phyloP scores from a whole-genome alignment of 1,139 yeast genomes.

The Blastobotrys petasosporus region DNA sequence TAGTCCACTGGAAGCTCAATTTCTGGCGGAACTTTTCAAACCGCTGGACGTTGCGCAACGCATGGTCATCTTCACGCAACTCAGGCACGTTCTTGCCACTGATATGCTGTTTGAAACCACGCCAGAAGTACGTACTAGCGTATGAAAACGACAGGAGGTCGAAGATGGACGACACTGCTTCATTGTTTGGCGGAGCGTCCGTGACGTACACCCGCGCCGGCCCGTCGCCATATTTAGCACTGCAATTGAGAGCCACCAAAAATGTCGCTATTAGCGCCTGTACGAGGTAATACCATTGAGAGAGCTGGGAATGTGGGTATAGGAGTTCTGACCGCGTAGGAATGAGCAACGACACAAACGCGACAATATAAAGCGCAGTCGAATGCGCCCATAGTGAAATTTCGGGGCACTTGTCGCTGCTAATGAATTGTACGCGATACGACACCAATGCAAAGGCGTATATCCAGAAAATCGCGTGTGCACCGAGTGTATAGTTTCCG shows the following conservation, averaged over 20 bases:
- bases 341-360: slow-evolving; percentile 48
- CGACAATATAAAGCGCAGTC: slow-evolving; percentile 51
- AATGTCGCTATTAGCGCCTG: slow-evolving; percentile 34
- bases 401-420: slow-evolving; percentile 26
- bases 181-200: slow-evolving; percentile 69
- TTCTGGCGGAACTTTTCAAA: slow-evolving; percentile 42
- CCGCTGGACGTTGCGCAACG: slow-evolving; percentile 56
- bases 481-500: slow-evolving; percentile 33
- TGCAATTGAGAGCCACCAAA: slow-evolving; percentile 47
- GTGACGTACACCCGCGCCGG: slow-evolving; percentile 35
- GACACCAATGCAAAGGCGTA: slow-evolving; percentile 48
- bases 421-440: slow-evolving; percentile 46
- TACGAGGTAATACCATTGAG: slow-evolving; percentile 32
- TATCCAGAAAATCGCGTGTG: slow-evolving; percentile 43
- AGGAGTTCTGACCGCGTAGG: slow-evolving; percentile 61
- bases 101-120: slow-evolving; percentile 55
- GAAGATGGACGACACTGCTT: slow-evolving; percentile 57
- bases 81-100: slow-evolving; percentile 76
- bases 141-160: slow-evolving; percentile 64
- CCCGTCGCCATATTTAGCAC: slow-evolving; percentile 56
- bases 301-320: slow-evolving; percentile 37
- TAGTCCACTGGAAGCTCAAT: slow-evolving; percentile 45
- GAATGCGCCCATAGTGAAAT: slow-evolving; percentile 60
- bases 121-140: slow-evolving; percentile 65
- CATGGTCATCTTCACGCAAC: slow-evolving; percentile 71